These are phyloP conservation scores for Thymus quinquecostatus DNA, from an alignment of 257 asterid species.

Conservation along the genomic window DNA sequence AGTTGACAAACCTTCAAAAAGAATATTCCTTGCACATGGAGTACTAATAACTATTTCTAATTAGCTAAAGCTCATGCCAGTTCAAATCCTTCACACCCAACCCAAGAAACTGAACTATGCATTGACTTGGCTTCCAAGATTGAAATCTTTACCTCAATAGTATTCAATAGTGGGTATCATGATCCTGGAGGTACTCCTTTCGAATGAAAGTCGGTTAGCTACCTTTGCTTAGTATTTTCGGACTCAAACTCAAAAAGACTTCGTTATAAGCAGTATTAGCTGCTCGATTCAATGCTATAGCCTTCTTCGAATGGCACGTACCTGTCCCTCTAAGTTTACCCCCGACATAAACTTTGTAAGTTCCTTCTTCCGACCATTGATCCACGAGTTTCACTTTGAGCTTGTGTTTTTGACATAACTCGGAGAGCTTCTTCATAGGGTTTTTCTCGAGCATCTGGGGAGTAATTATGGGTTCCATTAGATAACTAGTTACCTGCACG, in stretches of 20 bases:
- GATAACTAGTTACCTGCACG: constrained; percentile 56
- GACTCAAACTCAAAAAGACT: constrained; percentile 45
- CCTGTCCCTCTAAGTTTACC: constrained; percentile 68
- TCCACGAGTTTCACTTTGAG: constrained; percentile 65
- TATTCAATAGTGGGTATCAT: not conserved
- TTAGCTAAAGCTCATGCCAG: too few relatives aligned
- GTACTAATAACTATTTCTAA: too few relatives aligned
- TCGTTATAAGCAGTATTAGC: constrained; percentile 71
- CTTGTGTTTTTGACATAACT: constrained; percentile 76
- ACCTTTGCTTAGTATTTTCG: constrained; percentile 19
- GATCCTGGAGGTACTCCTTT: not conserved
- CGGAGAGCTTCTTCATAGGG: constrained; percentile 74
- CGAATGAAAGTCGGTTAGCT: constrained; percentile 12
- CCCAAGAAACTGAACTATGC: too few relatives aligned
- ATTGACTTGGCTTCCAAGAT: not conserved
- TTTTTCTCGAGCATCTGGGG: constrained; percentile 68
- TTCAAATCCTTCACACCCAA: too few relatives aligned
- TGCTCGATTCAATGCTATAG: constrained; percentile 73
- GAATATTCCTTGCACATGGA: too few relatives aligned
- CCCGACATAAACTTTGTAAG: constrained; percentile 59
- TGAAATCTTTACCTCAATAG: not conserved
- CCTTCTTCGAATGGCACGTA: constrained; percentile 69
- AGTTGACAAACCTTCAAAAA: too few relatives aligned
- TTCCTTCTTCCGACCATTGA: constrained; percentile 57
- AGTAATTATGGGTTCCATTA: constrained; percentile 73